Conservation (phyloP, 768 basidiomycete species). For the Collybia nuda region DNA sequence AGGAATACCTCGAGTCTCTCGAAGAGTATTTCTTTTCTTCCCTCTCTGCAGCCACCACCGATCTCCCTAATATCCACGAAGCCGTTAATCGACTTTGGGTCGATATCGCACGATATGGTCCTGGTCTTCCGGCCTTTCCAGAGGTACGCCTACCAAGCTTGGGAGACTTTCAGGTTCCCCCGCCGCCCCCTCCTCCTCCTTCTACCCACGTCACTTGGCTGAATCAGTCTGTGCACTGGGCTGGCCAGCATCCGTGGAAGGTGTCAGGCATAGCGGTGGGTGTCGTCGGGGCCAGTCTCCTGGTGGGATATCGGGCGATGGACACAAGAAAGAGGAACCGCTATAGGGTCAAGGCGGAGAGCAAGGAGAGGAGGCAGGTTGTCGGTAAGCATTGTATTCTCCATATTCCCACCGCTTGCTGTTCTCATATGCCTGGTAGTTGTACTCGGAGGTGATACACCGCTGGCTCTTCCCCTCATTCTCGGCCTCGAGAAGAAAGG, state of each 20-base stretch:
- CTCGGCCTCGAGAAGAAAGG: constrained; percentile 74
- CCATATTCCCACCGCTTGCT: neutral
- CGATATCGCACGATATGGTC: constrained; percentile 81
- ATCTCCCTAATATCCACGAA: constrained; percentile 65
- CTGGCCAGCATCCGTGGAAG: constrained; percentile 60
- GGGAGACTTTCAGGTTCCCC: constrained; percentile 67
- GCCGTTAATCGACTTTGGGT: constrained; percentile 69
- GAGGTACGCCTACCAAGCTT: constrained; percentile 59
- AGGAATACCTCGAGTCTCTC: constrained; percentile 66
- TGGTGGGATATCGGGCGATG: constrained; percentile 53
- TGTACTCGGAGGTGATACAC: constrained; percentile 78
- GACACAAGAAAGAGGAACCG: constrained; percentile 33
- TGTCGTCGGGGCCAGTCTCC: constrained; percentile 58
- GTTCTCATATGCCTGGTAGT: constrained; percentile 40
- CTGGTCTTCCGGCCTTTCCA: constrained; percentile 54
- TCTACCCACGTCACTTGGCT: constrained; percentile 47
- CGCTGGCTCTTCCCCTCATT: constrained; percentile 71
- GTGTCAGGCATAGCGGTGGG: constrained; percentile 54
- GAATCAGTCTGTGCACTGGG: constrained; percentile 50
- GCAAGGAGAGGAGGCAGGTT: constrained; percentile 60
- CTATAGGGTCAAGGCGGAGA: constrained; percentile 44
- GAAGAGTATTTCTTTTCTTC: constrained; percentile 63
- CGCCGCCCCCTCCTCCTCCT: constrained; percentile 61
- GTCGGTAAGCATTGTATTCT: constrained; percentile 49
- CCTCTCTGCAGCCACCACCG: constrained; percentile 53